Evolutionary conservation across 202 grass and related monocot genomes (phyloP).

Genomic region (Setaria italica): DNA sequence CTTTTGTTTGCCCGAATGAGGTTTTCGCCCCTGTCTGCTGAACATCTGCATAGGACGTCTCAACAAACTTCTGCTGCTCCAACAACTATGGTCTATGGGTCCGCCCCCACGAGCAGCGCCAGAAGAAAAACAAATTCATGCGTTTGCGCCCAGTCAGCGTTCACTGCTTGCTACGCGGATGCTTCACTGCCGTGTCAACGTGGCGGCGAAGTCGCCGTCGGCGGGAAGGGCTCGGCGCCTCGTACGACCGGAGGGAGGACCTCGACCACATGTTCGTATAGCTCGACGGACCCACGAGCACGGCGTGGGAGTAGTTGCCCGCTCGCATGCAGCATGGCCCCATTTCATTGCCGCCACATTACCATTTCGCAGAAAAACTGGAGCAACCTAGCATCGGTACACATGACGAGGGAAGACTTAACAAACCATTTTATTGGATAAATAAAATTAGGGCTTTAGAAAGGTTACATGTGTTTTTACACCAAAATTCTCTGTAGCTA

Average conservation of each 20-base stretch:
- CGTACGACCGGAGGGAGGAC: not conserved
- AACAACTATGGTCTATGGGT: too few species aligned
- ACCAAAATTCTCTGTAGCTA: constrained; percentile 44
- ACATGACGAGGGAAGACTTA: not conserved
- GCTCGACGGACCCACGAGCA: not conserved
- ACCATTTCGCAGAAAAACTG: not conserved
- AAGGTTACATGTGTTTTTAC: constrained; percentile 40
- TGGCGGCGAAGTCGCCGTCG: not conserved
- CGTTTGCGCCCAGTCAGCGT: not conserved
- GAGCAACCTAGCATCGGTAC: not conserved
- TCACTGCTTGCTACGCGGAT: not conserved
- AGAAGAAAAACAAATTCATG: not conserved
- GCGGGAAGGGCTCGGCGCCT: too few species aligned
- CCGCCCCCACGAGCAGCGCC: not conserved
- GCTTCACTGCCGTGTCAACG: not conserved
- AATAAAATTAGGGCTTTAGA: not conserved
- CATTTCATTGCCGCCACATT: not conserved
- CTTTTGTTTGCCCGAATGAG: not conserved
- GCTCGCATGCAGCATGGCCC: not conserved
- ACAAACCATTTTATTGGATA: constrained; percentile 37
- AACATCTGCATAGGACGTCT: not conserved
- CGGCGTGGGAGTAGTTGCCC: not conserved
- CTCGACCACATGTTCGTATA: not conserved
- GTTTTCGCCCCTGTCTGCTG: not conserved
- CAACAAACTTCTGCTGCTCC: not conserved